Base-by-base conservation (phyloP, 495 filamentous ascomycete species). In the Parachaetomium inaequale region DNA sequence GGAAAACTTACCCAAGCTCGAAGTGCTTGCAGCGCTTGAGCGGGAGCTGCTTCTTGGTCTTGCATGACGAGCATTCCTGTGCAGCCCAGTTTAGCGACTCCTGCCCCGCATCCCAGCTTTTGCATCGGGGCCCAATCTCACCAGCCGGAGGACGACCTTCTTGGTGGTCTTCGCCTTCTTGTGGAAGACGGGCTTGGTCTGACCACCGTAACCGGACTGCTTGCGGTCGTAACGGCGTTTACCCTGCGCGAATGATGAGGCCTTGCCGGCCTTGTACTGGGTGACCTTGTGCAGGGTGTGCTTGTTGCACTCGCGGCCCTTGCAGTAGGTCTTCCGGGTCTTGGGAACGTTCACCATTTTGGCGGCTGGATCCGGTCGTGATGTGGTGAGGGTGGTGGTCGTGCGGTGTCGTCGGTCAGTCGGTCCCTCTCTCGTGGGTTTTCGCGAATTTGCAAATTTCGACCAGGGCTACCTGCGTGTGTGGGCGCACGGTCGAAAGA, bases 81-180 rank as follows among this genome's bases (percentile, higher is more conserved):
- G 89, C 57, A 58, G 45, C 42, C 49, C 50, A 26, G 36, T 67
- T 69, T 69, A 68, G 65, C 63, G 23, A 61, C 49, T 36, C 58
- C 29, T 19, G 36, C 38, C 54, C 61, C 52, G 40, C 31, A 47
- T 50, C 63, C 34, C 38, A 31, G 6, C 38, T 63, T 64, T 26
- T 25, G 14, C 28, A 56, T 47, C 23, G 55, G 51, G 59, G 14
- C 56, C 1, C 2, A 46, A 57, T 36, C 71, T 64, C 66, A 73
- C 71, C 74, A 99, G 82, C 80, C 95, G 85, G 72, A 99, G 82
- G 76, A 99, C 95, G 70, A 99, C 87, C 89, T 99, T 99, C 88
- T 98, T 99, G 72, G 95, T 99, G 67, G 95, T 98, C 88, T 99
- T 99, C 65, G 95, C 95, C 86, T 97, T 97, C 88, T 98, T 98